These are phyloP conservation scores for Corylus avellana DNA, from an alignment of 306 rosid genomes.

Conservation along the genomic window DNA sequence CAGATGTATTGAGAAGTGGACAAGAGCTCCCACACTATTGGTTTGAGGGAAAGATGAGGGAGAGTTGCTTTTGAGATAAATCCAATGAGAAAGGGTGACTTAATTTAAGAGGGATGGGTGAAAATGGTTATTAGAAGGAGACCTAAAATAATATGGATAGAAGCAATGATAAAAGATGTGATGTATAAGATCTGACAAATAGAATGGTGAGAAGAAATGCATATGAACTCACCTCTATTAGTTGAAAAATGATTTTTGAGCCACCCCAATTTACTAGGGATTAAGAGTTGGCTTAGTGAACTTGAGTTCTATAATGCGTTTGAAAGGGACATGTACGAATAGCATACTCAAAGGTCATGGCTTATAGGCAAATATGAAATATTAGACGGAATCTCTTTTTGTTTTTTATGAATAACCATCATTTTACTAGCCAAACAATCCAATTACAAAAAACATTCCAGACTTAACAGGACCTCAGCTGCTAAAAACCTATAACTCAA, in stretches of 20 bases:
- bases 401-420: too few relatives aligned
- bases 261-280: neutral
- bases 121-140: neutral
- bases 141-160: neutral
- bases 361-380: neutral
- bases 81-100: neutral
- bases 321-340: neutral
- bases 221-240: too few relatives aligned
- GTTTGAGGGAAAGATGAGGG: neutral
- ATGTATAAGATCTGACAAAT: too few relatives aligned
- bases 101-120: neutral
- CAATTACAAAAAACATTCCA: too few relatives aligned
- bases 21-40: neutral
- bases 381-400: neutral
- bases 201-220: too few relatives aligned
- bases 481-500: too few relatives aligned
- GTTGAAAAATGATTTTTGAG: too few relatives aligned
- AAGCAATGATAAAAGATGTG: too few relatives aligned
- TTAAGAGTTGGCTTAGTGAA: neutral
- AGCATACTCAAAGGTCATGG: neutral
- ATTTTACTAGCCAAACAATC: too few relatives aligned
- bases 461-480: too few relatives aligned
- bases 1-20: neutral
- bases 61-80: neutral
- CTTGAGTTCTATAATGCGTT: neutral